Evolutionary conservation across 192 early-diverging fungal species (phyloP).

Genomic region (Backusella mclennaniae): DNA sequence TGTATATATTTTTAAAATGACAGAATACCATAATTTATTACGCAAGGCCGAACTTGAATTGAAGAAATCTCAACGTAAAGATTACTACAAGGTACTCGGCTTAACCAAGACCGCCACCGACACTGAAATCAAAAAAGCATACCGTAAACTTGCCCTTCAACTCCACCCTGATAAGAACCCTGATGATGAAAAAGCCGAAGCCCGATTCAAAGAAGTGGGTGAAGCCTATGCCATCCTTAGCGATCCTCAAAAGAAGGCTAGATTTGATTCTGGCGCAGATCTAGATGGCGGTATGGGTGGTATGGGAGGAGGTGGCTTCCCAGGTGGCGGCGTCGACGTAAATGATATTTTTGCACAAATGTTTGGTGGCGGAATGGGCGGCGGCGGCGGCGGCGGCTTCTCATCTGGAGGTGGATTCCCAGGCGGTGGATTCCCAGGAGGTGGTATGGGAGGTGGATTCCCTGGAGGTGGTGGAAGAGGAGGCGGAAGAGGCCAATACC

Average conservation of each 20-base stretch:
- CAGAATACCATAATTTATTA: conserved; percentile 38
- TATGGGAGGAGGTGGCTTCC: conserved; percentile 39
- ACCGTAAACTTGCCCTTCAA: conserved; percentile 78
- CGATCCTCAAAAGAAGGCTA: conserved; percentile 77
- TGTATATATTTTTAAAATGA: background rate
- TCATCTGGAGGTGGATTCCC: conserved; percentile 13
- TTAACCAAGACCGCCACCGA: conserved; percentile 73
- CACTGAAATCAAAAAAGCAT: conserved; percentile 80
- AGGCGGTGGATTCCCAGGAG: conserved; percentile 22
- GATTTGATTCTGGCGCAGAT: conserved; percentile 80
- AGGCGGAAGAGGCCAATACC: conserved; percentile 14
- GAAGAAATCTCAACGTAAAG: conserved; percentile 83
- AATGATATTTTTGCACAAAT: conserved; percentile 57
- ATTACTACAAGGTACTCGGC: conserved; percentile 94
- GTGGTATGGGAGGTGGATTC: conserved; percentile 33
- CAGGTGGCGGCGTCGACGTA: conserved; percentile 54
- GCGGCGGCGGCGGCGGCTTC: background rate
- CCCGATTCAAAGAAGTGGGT: conserved; percentile 80
- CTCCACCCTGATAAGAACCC: conserved; percentile 94
- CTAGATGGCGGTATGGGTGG: conserved; percentile 61
- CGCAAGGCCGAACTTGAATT: conserved; percentile 62
- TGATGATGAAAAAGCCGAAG: conserved; percentile 64
- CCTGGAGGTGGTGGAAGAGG: conserved; percentile 10
- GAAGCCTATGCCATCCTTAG: conserved; percentile 81
- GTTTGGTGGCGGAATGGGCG: conserved; percentile 43